phyloP scores from a whole-genome alignment of 2,329 filamentous ascomycete species.

The Hypoxylon sp. region DNA sequence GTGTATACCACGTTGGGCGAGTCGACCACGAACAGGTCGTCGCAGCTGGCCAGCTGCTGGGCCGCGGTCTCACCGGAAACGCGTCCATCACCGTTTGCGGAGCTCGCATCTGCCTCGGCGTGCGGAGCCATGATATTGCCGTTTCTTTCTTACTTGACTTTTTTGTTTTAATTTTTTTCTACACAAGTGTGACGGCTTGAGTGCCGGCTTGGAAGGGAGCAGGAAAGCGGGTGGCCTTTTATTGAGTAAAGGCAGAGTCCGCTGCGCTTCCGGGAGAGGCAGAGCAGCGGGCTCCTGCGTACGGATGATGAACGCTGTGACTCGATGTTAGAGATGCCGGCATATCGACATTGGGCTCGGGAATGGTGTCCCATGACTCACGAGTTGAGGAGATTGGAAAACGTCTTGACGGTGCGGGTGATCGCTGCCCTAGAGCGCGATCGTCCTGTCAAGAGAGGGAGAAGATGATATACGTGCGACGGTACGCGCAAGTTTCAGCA shows the following conservation, averaged over 20 bases:
- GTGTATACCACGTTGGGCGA: slow-evolving; percentile 95
- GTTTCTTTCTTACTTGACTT: slow-evolving; percentile 11
- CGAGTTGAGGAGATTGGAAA: slow-evolving; percentile 98
- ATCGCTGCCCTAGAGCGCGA: slow-evolving; percentile 68
- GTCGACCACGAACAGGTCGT: slow-evolving; percentile 81
- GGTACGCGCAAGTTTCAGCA: background rate
- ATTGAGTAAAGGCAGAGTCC: slow-evolving; percentile 68
- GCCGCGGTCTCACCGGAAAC: slow-evolving; percentile 46
- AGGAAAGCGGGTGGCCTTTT: slow-evolving; percentile 51
- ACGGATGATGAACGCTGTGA: slow-evolving; percentile 87
- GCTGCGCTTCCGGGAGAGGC: slow-evolving; percentile 84
- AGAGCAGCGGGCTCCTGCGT: slow-evolving; percentile 95
- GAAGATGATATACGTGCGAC: background rate
- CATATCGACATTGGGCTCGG: background rate
- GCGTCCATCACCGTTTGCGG: slow-evolving; percentile 68
- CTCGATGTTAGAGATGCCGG: slow-evolving; percentile 28
- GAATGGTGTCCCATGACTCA: slow-evolving; percentile 60
- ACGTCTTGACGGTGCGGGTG: slow-evolving; percentile 83
- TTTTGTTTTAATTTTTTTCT: slow-evolving; percentile 38
- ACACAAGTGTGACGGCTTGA: background rate
- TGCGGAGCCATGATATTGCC: slow-evolving; percentile 86
- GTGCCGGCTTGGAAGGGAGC: background rate
- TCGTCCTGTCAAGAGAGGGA: slow-evolving; percentile 46
- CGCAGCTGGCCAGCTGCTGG: slow-evolving; percentile 50
- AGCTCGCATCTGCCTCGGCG: slow-evolving; percentile 68